A percentile compares a stretch with the other conserved stretches of the same genome.
Conservation (phyloP, 2,329 filamentous ascomycete species). For the Xylaria sp. region DNA sequence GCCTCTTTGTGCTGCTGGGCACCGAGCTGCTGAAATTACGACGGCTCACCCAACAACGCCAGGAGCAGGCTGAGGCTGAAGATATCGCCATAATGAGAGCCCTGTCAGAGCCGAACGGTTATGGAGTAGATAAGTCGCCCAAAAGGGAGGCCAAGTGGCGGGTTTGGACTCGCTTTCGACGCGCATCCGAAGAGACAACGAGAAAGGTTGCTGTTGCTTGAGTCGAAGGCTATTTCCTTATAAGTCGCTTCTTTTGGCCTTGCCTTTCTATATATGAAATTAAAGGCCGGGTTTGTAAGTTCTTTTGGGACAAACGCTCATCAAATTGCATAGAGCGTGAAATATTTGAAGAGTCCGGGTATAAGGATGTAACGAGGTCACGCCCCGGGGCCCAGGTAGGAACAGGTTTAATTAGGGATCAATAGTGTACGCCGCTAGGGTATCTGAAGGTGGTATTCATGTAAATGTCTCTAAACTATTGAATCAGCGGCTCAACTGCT, state of each 20-base stretch:
- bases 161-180: conserved; percentile 40
- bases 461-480: neutral
- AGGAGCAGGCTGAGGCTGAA: conserved; percentile 38
- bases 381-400: no score
- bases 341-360: neutral
- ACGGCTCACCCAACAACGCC: conserved; percentile 42
- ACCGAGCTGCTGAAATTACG: conserved; percentile 50
- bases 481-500: neutral
- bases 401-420: neutral
- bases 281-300: neutral
- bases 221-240: neutral
- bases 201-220: conserved; percentile 30
- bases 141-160: conserved; percentile 40
- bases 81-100: conserved; percentile 8
- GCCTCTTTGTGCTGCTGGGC: conserved; percentile 50
- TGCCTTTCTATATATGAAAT: neutral
- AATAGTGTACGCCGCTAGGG: neutral
- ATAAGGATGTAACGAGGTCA: neutral
- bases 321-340: neutral
- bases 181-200: conserved; percentile 22
- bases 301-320: neutral
- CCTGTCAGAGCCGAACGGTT: conserved; percentile 4
- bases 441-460: neutral
- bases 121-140: conserved; percentile 10
- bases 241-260: neutral